Base-by-base conservation (phyloP, 768 basidiomycete genomes). In the Boletus rubescentipes region DNA sequence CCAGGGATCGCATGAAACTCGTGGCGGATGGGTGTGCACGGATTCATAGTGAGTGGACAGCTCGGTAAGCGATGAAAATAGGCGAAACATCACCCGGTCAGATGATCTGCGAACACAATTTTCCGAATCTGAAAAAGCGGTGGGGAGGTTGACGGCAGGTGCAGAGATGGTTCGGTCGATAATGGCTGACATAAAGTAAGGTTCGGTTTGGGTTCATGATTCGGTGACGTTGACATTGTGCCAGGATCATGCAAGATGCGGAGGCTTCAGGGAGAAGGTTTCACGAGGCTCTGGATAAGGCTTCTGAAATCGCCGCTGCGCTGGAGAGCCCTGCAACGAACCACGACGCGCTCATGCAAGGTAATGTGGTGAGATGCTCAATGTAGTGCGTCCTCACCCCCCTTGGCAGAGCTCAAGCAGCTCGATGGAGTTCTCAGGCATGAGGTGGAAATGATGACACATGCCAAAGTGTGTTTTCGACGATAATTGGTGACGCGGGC, bases 1-100 rank as follows among this genome's bases (percentile, higher is more conserved):
- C 86, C 15, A 79, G 77, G 59, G 80, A 75, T 46, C 90, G 86
- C 73, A 93, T 93, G 91, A 79, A 76, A 61, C 81, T 88, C 65
- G 91, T 93, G 1, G 87, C 83, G 3, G 87, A 87, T 15, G 82
- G 79, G 4, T 91, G 89, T 72, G 64, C 73, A 15, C 77, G 79
- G 44, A 84, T 86, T 23, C 87, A 92, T 74, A 81, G 89, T 88
- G 53, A 37, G 80, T 73, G 21, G 46, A 31, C 16, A 4, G 3
- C 14, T 32, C 2, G 10, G 4, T 18, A 31, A 42, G 20, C 8
- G 18, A 40, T 3, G n/a, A 21, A 14, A 26, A 38, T 3, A 5
- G 0, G 9, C 3, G 9, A 12, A n/a, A 7, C 14, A 26, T 47
- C 37, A 38, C 49, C 42, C 23, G 16, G 16, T 12, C 60, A 88